Evolutionary conservation across 1,284 basidiomycete species (phyloP), one percentile per base, ranked within the genome.

Genomic region (Limonomyces culmigenus): DNA sequence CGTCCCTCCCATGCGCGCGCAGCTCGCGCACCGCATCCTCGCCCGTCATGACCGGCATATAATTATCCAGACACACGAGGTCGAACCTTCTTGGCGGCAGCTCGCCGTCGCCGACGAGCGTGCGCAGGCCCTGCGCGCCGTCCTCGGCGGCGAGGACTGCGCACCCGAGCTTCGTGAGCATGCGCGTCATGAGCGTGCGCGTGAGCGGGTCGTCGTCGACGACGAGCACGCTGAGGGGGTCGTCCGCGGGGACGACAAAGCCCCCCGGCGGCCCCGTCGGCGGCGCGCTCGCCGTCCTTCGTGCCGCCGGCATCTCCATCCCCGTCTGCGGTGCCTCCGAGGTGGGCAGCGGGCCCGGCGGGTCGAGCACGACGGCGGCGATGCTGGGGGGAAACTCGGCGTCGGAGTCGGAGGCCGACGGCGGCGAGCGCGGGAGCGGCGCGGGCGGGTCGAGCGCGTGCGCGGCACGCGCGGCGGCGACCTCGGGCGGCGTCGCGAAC

Each of bases 1-100:
- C 36, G 12, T 18, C 15, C 19, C 36, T 32, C 3, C 36, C 36
- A 5, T 11, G 14, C 16, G 14, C 14, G 10, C 36, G 16, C 36
- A 37, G 36, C 15, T 30, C 14, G 13, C 14, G 6, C 2, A 84
- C 74, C 19, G 74, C 67, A 43, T 78, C 74, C 29, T 88, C 55
- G 14, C 87, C 87, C 36, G 77, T 78, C 63, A 85, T 65, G 31
- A 84, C 63, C 3, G 83, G 86, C 81, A 84, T 85, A 54, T 85
- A 81, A 50, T 91, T 91, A 49, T 91, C 86, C 49, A 91, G 55
- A 54, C 89, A 89, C 19, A 85, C 63, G 2, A 84, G 64, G 38
- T 79, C 76, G 48, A 68, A 88, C 42, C 59, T 62, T n/a, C 35
- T 39, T 32, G 19, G 64, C 39, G 79, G 76, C 47, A 67, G 88